Evolutionary conservation across 768 basidiomycete species (phyloP).

Genomic region (Suillus variegatus): DNA sequence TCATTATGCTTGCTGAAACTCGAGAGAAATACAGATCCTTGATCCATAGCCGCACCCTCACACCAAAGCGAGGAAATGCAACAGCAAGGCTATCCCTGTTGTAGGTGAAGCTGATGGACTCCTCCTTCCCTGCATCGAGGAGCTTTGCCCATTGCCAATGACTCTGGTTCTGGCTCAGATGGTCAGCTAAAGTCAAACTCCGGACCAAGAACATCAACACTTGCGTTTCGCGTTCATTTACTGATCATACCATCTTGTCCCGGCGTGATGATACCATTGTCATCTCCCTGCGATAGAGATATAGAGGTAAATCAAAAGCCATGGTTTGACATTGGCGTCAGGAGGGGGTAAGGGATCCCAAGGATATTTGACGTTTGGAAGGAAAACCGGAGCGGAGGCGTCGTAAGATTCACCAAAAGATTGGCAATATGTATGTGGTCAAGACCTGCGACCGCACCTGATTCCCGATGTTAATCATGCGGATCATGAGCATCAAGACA

Average conservation of each 20-base stretch:
- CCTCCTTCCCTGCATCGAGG: too few relatives aligned
- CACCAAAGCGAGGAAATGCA: too few relatives aligned
- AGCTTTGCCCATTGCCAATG: too few relatives aligned
- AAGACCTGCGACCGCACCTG: constrained; percentile 43
- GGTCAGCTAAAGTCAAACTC: too few relatives aligned
- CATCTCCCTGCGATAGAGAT: constrained; percentile 60
- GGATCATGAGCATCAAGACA: constrained; percentile 52
- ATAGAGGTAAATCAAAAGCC: constrained; percentile 63
- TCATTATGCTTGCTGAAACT: too few relatives aligned
- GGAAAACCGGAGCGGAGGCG: constrained; percentile 15
- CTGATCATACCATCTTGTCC: constrained; percentile 57
- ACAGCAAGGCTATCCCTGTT: too few relatives aligned
- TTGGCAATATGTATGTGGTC: constrained; percentile 4
- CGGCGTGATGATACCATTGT: constrained; percentile 55
- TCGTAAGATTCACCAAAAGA: constrained; percentile 56
- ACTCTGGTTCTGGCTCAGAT: too few relatives aligned
- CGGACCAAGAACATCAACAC: too few relatives aligned
- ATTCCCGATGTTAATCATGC: constrained; percentile 54
- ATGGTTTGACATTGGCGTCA: constrained; percentile 59
- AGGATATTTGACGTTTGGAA: constrained; percentile 32
- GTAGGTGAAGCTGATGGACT: too few relatives aligned
- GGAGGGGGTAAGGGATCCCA: constrained; percentile 60
- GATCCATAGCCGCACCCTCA: too few relatives aligned
- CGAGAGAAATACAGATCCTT: too few relatives aligned
- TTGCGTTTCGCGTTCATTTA: constrained; percentile 59